A percentile compares a stretch with the other conserved stretches of the same genome.
These are phyloP conservation scores for Thamnidium elegans DNA, from an alignment of 192 early-diverging fungal genomes.

Conservation along the genomic window DNA sequence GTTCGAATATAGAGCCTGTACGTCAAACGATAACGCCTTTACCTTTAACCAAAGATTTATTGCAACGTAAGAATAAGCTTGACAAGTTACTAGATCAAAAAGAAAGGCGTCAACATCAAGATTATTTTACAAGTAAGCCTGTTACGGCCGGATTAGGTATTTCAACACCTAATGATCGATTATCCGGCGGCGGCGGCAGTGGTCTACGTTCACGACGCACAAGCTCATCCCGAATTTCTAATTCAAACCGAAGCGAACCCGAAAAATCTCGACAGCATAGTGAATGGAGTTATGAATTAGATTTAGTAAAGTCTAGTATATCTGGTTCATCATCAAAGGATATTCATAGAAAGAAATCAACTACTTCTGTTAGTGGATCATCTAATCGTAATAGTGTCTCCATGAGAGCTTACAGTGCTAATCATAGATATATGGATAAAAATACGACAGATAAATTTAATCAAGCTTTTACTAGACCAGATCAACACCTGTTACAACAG, in stretches of 20 bases:
- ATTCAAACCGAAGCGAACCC: neutral
- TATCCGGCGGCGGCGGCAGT: neutral
- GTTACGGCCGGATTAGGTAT: constrained; percentile 23
- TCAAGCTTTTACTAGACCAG: neutral
- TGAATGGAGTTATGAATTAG: constrained; percentile 17
- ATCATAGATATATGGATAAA: constrained; percentile 10
- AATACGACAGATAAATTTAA: no score
- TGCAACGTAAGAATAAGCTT: constrained; percentile 28
- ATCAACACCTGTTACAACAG: no score
- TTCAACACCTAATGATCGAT: neutral
- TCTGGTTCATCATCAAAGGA: constrained; percentile 4
- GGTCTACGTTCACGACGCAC: constrained; percentile 3
- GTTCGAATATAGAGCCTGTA: neutral
- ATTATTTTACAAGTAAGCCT: constrained; percentile 8
- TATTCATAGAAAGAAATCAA: constrained; percentile 2
- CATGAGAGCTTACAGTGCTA: constrained; percentile 3
- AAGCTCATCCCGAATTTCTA: neutral
- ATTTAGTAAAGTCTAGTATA: neutral
- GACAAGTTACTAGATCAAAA: constrained; percentile 17
- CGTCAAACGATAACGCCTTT: constrained; percentile 15
- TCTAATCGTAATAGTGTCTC: constrained; percentile 14
- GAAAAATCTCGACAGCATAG: neutral
- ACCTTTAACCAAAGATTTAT: constrained; percentile 30
- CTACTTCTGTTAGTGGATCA: neutral
- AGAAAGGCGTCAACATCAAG: neutral